Conservation (phyloP, 768 basidiomycete species). For the Lactifluus hygrophoroides region DNA sequence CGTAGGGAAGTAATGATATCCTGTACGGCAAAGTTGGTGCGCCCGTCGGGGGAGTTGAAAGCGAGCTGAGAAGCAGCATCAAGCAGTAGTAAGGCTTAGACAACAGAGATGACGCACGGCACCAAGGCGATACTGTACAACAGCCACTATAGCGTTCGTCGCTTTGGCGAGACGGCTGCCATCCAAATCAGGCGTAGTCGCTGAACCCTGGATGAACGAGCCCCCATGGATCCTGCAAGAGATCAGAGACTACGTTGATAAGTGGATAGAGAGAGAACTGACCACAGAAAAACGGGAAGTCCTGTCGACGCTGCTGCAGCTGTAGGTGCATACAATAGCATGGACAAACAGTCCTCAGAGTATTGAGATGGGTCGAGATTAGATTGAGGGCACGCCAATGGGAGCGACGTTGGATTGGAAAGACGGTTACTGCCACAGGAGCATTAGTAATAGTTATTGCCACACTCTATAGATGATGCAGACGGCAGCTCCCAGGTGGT, state of each 20-base stretch:
- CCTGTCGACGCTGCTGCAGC: slow-evolving; percentile 27
- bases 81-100: neutral
- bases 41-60: slow-evolving; percentile 61
- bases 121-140: slow-evolving; percentile 80
- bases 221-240: slow-evolving; percentile 74
- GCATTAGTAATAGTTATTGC: neutral
- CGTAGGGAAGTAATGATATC: slow-evolving; percentile 58
- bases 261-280: slow-evolving; percentile 20
- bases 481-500: slow-evolving; percentile 58
- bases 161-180: slow-evolving; percentile 65
- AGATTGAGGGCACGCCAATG: slow-evolving; percentile 66
- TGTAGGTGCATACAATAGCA: slow-evolving; percentile 63
- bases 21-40: slow-evolving; percentile 62
- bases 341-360: slow-evolving; percentile 76
- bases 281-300: slow-evolving; percentile 56
- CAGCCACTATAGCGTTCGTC: slow-evolving; percentile 69
- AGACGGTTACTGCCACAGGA: slow-evolving; percentile 36
- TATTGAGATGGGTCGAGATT: slow-evolving; percentile 39
- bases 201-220: slow-evolving; percentile 64
- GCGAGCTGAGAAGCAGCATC: slow-evolving; percentile 45
- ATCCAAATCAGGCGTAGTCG: slow-evolving; percentile 64
- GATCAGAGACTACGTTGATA: neutral
- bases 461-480: slow-evolving; percentile 23
- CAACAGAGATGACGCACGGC: slow-evolving; percentile 37
- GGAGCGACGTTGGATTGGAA: slow-evolving; percentile 45